A percentile compares a stretch with the other conserved stretches of the same genome.
Evolutionary conservation across 192 early-diverging fungal genomes (phyloP).

Genomic region (Haplosporangium gracile): DNA sequence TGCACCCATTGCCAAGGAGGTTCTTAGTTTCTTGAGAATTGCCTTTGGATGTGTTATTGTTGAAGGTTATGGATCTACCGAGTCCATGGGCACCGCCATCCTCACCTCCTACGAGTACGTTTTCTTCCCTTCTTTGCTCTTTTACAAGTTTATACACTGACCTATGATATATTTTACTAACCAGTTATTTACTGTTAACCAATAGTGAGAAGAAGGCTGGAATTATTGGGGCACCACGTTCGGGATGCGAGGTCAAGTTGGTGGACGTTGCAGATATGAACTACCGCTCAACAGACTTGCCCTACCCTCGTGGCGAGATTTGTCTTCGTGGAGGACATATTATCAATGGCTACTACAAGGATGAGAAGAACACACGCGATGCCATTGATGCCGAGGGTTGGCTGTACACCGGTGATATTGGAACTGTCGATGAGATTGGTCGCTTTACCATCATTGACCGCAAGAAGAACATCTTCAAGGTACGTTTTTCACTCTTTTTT

Average conservation of each 20-base stretch:
- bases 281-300: constrained; percentile 78
- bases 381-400: constrained; percentile 84
- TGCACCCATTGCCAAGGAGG: constrained; percentile 73
- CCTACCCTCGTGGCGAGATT: constrained; percentile 89
- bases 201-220: constrained; percentile 77
- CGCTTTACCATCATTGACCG: constrained; percentile 83
- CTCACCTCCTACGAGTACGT: constrained; percentile 50
- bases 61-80: constrained; percentile 69
- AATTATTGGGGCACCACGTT: constrained; percentile 78
- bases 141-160: neutral
- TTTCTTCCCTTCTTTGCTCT: neutral
- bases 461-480: constrained; percentile 85
- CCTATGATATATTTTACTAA: neutral
- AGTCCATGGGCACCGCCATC: constrained; percentile 42
- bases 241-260: constrained; percentile 77
- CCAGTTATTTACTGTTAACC: neutral
- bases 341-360: constrained; percentile 88
- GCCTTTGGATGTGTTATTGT: constrained; percentile 69
- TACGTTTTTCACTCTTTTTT: neutral
- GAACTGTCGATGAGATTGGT: constrained; percentile 73
- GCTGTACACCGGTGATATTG: constrained; percentile 88
- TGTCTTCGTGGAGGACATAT: constrained; percentile 76
- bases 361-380: constrained; percentile 81
- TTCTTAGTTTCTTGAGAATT: constrained; percentile 75
- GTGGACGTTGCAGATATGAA: constrained; percentile 89